Evolutionary conservation across 1,284 basidiomycete genomes (phyloP), one percentile per base, ranked within the genome.

Genomic region (Boletus austroedulis): DNA sequence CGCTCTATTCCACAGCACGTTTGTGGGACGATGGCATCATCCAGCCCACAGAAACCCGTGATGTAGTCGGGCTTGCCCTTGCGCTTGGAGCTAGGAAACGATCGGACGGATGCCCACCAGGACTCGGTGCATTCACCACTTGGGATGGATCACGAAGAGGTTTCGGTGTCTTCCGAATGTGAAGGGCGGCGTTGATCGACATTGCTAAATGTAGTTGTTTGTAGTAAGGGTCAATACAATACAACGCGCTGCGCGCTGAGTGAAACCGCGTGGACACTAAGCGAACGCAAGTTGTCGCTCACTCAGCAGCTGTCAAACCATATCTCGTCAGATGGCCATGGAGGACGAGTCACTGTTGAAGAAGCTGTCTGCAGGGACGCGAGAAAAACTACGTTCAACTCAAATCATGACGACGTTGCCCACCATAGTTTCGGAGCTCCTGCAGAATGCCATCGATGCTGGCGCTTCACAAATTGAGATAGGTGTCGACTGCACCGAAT

Each of bases 11-110:
- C 4, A 91, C 88, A 1, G 93, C 95, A 14, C 83, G 94, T 29
- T 75, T 98, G 52, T 97, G 93, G 94, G 95, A 97, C 72, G 95
- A 98, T 71, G 95, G 95, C 2, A 92, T 98, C 63, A 95, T 98
- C 72, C 84, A 84, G 64, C 95, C 95, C 4, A 84, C 83, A n/a
- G 94, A 98, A 70, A 98, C 95, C 1, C 80, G 95, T 50, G 88
- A 94, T 73, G 86, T 90, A 0, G 82, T 97, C 48, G 94, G 94
- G 5, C 80, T 98, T 4, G 92, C 87, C 12, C 81, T 98, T 28
- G 89, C 87, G 21, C 78, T 97, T 19, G 85, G 90, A 29, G 82
- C 84, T 23, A 76, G 86, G 54, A 73, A 76, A 59, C 70, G 72
- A 17, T 59, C 52, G 31, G 56, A 59, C 24, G 45, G 54, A 8